Evolutionary conservation across 768 basidiomycete species (phyloP), one percentile per base, ranked within the genome.

Genomic region (Auriscalpium vulgare): DNA sequence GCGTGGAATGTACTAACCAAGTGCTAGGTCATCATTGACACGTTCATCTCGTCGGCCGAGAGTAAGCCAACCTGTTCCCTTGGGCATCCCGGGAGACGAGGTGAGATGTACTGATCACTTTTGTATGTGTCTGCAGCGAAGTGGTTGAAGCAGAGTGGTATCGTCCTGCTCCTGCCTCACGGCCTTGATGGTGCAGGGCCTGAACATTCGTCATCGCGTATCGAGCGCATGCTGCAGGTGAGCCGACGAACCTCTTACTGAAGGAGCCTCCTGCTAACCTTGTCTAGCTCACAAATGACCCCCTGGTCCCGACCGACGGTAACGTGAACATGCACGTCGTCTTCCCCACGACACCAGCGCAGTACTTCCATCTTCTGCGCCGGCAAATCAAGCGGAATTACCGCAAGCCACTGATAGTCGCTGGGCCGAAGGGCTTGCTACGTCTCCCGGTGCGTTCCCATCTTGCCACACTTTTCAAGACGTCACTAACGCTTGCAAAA

Each of bases 181-280:
- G 93, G 94, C 14, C 75, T 91, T 14, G 92, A 97, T 62, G 93
- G 93, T 34, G 92, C 93, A 14, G 93, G 94, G 2, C 93, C 93
- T 0, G 93, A 97, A 67, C 93, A 97, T 66, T 95, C 92, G 0
- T 92, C 90, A 0, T 87, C 83, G 50, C 82, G 93, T 14, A 75
- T 95, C 44, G 93, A 97, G 66, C 78, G 93, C 38, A 88, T 92
- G 83, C 74, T 95, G n/a, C 93, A 93, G 77, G 90, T 88, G 54
- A 23, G 23, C 11, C 47, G 37, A 21, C 38, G 47, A 5, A 8
- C 13, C 10, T 52, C 36, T 16, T 47, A 23, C 29, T 36, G 46
- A 7, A 53, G 49, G 7, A 35, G 54, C 55, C 16, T 56, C 56
- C 36, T 47, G 16, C 29, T 29, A 29, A 8, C 53, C 13, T 55